Base-by-base conservation (phyloP, 352 stramenopile genomes). In the Phytopythium kandeliae region DNA sequence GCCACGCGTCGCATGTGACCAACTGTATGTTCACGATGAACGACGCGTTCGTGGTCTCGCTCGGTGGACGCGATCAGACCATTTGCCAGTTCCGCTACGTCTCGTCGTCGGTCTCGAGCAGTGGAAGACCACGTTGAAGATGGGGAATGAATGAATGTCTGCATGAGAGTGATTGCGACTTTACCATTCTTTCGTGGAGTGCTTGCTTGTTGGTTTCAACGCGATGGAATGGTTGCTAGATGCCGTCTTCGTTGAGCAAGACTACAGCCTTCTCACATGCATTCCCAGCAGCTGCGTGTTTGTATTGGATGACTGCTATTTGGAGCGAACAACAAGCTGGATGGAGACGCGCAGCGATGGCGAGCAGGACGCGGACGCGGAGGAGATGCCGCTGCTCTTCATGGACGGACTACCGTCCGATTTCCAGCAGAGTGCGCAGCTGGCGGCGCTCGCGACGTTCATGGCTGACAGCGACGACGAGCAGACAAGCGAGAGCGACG, bases 311-410 rank as follows among this genome's bases (percentile, higher is more conserved):
- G n/a, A n/a, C n/a, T n/a, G n/a, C n/a, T n/a, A n/a, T n/a, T n/a
- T n/a, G n/a, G n/a, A n/a, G n/a, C n/a, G n/a, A n/a, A n/a, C n/a
- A n/a, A n/a, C n/a, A n/a, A n/a, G n/a, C n/a, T n/a, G n/a, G n/a
- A n/a, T n/a, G n/a, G n/a, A n/a, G n/a, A n/a, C n/a, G n/a, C n/a
- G n/a, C n/a, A n/a, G n/a, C n/a, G n/a, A n/a, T n/a, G n/a, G n/a
- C n/a, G 28, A 31, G 28, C 28, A 31, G 9, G 28, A 31, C 9
- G 28, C 28, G 28, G 60, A 76, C 1, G 67, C 85, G 36, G 71
- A 85, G 1, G 76, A 89, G 55, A 82, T 86, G 70, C 81, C 81
- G 51, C 72, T 92, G 24, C 70, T 92, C 54, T 89, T 92, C 55
- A 83, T 86, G 77, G 77, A 83, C 44, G 36, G 54, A 9, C 61